phyloP scores from a whole-genome alignment of 768 basidiomycete species.

The Termitomyces titanicus region DNA sequence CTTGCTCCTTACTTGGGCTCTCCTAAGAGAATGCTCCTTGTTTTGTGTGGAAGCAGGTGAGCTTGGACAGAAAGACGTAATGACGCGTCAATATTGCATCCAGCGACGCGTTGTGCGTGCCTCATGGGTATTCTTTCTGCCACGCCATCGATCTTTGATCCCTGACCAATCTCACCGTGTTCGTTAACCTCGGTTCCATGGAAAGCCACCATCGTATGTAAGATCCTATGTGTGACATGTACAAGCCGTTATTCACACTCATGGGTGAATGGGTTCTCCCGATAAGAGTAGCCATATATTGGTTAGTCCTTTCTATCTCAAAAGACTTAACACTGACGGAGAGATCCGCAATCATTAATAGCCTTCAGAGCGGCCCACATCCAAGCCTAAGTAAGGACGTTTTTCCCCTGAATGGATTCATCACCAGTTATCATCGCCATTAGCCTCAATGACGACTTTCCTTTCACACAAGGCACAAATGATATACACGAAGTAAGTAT shows the following conservation, averaged over 20 bases:
- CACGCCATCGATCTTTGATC: conserved; percentile 19
- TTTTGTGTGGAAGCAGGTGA: conserved; percentile 1
- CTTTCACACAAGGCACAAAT: not conserved
- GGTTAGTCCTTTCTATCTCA: too few species aligned
- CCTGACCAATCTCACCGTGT: conserved; percentile 21
- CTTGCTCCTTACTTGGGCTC: not conserved
- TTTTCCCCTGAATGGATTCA: not conserved
- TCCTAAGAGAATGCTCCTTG: conserved; percentile 9
- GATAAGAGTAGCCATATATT: not conserved
- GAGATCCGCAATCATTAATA: too few species aligned
- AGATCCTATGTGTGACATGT: not conserved
- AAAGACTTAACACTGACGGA: too few species aligned
- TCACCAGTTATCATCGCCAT: too few species aligned
- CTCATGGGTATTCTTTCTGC: conserved; percentile 16
- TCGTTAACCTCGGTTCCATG: conserved; percentile 25
- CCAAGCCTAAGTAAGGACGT: not conserved
- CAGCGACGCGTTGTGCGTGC: conserved; percentile 13
- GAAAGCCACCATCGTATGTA: not conserved
- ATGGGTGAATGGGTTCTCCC: not conserved
- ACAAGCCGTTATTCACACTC: not conserved
- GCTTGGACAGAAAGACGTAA: conserved; percentile 24
- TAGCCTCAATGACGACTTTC: too few species aligned
- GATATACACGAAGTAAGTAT: not conserved
- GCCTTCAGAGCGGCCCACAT: not conserved
- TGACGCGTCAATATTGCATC: conserved; percentile 33